A percentile compares a stretch with the other conserved stretches of the same genome.
These are phyloP conservation scores for Phytophthora melonis DNA, from an alignment of 352 stramenopile genomes.

Conservation along the genomic window DNA sequence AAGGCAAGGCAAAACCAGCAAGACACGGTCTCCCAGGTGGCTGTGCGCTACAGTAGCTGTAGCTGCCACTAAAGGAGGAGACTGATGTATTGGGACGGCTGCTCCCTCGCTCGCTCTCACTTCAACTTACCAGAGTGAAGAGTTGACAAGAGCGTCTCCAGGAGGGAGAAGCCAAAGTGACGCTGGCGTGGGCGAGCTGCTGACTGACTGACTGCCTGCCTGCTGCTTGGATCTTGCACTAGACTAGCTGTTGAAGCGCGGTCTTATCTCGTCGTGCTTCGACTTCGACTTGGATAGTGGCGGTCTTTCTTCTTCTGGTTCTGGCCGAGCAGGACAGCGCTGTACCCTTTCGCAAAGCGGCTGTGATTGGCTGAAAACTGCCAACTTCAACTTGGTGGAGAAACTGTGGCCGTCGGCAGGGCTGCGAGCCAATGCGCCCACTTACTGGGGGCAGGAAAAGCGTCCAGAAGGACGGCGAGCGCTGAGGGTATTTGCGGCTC, in stretches of 20 bases:
- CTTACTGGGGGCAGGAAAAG: not conserved
- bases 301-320: conserved; percentile 40
- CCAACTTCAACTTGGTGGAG: conserved; percentile 46
- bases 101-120: conserved; percentile 2
- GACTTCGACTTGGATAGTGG: conserved; percentile 26
- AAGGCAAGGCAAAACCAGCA: conserved; percentile 1
- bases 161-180: conserved; percentile 27
- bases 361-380: conserved; percentile 3
- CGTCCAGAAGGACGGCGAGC: conserved; percentile 7
- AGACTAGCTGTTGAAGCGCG: not conserved
- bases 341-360: conserved; percentile 32
- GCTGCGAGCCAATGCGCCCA: not conserved
- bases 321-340: conserved; percentile 26
- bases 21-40: conserved; percentile 13
- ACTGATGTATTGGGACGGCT: conserved; percentile 9
- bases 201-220: too few relatives aligned
- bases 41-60: not conserved
- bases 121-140: conserved; percentile 33
- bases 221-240: not conserved
- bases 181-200: not conserved
- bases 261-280: conserved; percentile 31
- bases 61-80: not conserved
- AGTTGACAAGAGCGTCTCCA: conserved; percentile 1
- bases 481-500: not conserved
- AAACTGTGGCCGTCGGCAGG: not conserved